Evolutionary conservation across 768 basidiomycete genomes (phyloP).

Genomic region (Daedaleopsis sinensis): DNA sequence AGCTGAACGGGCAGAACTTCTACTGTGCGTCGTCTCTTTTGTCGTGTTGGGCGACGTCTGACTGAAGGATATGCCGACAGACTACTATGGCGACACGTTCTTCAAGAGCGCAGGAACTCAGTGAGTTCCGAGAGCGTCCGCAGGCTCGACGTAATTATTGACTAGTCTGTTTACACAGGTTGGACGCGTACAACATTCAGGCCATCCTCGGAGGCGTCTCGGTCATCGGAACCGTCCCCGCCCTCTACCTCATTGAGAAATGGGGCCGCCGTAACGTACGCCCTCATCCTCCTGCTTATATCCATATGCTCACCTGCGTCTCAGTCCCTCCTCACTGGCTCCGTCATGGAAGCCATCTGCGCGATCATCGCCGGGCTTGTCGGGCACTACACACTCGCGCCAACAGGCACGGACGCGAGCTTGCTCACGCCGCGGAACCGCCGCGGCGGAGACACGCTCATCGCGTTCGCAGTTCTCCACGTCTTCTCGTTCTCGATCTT

Average conservation of each 20-base stretch:
- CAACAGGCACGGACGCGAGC: conserved; percentile 47
- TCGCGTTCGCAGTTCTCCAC: conserved; percentile 79
- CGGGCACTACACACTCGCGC: conserved; percentile 68
- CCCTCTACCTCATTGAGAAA: conserved; percentile 68
- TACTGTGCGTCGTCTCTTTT: conserved; percentile 53
- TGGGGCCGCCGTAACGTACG: conserved; percentile 71
- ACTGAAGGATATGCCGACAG: conserved; percentile 38
- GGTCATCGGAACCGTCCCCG: conserved; percentile 71
- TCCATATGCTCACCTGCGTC: neutral
- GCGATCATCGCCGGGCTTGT: conserved; percentile 71
- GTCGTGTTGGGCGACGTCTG: neutral
- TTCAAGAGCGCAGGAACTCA: conserved; percentile 73
- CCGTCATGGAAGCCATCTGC: conserved; percentile 60
- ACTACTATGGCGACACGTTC: conserved; percentile 82
- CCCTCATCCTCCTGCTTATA: neutral
- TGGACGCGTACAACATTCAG: conserved; percentile 76
- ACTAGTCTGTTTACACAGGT: conserved; percentile 31
- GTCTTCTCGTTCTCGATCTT: conserved; percentile 73
- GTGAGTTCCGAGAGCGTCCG: conserved; percentile 37
- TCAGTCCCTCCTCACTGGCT: conserved; percentile 68
- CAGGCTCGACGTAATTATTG: neutral
- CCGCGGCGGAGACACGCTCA: conserved; percentile 64
- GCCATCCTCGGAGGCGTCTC: conserved; percentile 76
- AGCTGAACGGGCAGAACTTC: conserved; percentile 81
- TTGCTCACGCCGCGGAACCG: conserved; percentile 59